Base-by-base conservation (phyloP, 192 early-diverging fungal species). In the Coemansia nantahalensis region DNA sequence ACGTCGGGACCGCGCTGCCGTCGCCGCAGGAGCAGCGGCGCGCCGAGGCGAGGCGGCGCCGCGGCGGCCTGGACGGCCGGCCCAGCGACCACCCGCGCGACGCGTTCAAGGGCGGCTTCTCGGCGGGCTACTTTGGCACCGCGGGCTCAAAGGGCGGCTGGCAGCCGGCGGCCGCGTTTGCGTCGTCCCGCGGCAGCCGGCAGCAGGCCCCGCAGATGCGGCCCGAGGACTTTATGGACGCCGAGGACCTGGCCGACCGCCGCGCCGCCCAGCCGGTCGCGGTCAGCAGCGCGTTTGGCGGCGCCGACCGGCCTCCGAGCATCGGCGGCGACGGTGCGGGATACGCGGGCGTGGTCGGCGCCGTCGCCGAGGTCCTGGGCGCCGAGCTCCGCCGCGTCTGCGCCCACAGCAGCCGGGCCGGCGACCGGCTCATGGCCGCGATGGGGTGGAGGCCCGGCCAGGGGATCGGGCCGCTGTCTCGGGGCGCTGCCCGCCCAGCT, bases 181-280 rank as follows among this genome's bases (percentile, higher is more conserved):
- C 85, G 3, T 94, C 94, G 1, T 89, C 88, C 8, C 80, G 91
- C 30, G 62, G 48, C 22, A 78, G 79, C 7, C 82, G 91, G 12
- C 74, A 73, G 7, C 77, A 83, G 39, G 56, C 48, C 33, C 76
- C 57, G n/a, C 45, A 33, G 38, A 45, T 56, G 46, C 66, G 64
- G 13, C 84, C 59, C 1, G 89, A 95, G 52, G 94, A 98, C 54
- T 96, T 84, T 52, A 98, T 98, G 96, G 96, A 98, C 70, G 91
- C 94, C 7, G 93, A 98, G 55, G 96, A 98, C 52, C 52, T 90
- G 17, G 84, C 82, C 51, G 91, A 78, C n/a, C 31, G 40, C 0
- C 51, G 43, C 12, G 66, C 52, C 17, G 17, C 53, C 8, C 41
- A 37, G 38, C 10, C 8, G 24, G n/a, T 68, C 28, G 13, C 43